Conservation (phyloP, 2,329 filamentous ascomycete genomes). For the Metarhizium robertsii region DNA sequence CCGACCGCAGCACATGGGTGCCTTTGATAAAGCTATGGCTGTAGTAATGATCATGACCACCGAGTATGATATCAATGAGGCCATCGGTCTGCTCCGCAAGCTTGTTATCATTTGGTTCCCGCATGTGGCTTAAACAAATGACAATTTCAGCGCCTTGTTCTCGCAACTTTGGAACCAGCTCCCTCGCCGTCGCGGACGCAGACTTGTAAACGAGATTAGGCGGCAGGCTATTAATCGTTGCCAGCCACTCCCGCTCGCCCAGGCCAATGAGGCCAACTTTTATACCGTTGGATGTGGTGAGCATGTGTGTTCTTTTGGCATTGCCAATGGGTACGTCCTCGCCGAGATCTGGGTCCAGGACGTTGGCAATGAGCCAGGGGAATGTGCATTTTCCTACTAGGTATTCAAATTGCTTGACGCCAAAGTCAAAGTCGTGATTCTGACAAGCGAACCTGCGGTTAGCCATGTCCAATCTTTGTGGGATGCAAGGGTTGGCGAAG, state of each 20-base stretch:
- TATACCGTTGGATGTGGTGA: slow-evolving; percentile 73
- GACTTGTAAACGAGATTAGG: slow-evolving; percentile 76
- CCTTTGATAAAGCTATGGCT: slow-evolving; percentile 67
- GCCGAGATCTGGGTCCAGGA: slow-evolving; percentile 74
- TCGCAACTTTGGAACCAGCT: slow-evolving; percentile 64
- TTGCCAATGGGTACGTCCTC: slow-evolving; percentile 66
- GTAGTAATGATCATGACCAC: slow-evolving; percentile 88
- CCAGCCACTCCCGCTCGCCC: slow-evolving; percentile 81
- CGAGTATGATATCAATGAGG: slow-evolving; percentile 74
- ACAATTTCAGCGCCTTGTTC: slow-evolving; percentile 74
- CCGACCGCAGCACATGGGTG: slow-evolving; percentile 76
- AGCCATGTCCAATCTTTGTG: neutral
- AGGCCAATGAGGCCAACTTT: slow-evolving; percentile 80
- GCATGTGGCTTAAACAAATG: slow-evolving; percentile 73
- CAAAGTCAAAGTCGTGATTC: slow-evolving; percentile 93
- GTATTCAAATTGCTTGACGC: slow-evolving; percentile 68
- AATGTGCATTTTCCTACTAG: slow-evolving; percentile 68
- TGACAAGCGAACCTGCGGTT: slow-evolving; percentile 20
- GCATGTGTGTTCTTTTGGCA: slow-evolving; percentile 63
- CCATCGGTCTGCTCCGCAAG: slow-evolving; percentile 66
- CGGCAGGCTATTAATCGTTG: slow-evolving; percentile 78
- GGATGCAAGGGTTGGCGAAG: neutral
- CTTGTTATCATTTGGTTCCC: slow-evolving; percentile 85
- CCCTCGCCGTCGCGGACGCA: slow-evolving; percentile 63
- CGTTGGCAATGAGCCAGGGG: slow-evolving; percentile 84